Conservation (phyloP, 2,329 filamentous ascomycete species). For the Monosporascus sp. region DNA sequence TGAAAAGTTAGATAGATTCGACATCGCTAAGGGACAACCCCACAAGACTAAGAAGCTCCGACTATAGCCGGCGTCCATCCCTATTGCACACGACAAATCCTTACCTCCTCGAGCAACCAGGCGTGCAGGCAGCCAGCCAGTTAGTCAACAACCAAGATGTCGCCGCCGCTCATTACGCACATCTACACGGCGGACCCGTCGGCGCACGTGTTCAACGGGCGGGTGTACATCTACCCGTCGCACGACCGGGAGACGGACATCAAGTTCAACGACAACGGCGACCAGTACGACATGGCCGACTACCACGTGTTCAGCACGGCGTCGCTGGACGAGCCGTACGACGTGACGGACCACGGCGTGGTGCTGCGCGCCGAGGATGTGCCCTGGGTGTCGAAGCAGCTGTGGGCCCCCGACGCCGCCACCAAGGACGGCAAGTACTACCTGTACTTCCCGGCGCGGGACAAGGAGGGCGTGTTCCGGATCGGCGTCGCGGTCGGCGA, state of each 20-base stretch:
- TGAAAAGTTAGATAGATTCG: too few species aligned
- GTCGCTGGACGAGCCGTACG: conserved; percentile 46
- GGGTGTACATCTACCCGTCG: conserved; percentile 74
- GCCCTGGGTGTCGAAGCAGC: conserved; percentile 72
- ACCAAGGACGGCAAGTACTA: conserved; percentile 64
- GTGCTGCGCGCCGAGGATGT: conserved; percentile 60
- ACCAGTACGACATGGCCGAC: conserved; percentile 80
- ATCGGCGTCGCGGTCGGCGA: conserved; percentile 66
- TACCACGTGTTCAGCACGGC: conserved; percentile 69
- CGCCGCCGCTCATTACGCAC: conserved; percentile 64
- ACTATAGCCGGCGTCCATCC: conserved; percentile 1
- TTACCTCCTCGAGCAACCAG: neutral
- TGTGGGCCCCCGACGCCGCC: conserved; percentile 77
- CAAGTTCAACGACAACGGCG: conserved; percentile 74
- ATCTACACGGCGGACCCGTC: conserved; percentile 77
- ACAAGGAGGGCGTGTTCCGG: conserved; percentile 63
- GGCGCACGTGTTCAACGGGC: conserved; percentile 71
- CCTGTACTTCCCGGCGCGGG: conserved; percentile 71
- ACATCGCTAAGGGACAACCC: too few species aligned
- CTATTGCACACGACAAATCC: neutral
- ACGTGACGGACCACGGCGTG: conserved; percentile 67
- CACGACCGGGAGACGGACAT: conserved; percentile 74
- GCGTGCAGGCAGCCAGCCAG: neutral
- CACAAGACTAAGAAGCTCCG: too few species aligned
- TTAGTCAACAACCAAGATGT: conserved; percentile 27